A percentile compares a stretch with the other conserved stretches of the same genome.
These are phyloP conservation scores for Mucor plumbeus DNA, from an alignment of 371 early-diverging fungal genomes.

Conservation along the genomic window DNA sequence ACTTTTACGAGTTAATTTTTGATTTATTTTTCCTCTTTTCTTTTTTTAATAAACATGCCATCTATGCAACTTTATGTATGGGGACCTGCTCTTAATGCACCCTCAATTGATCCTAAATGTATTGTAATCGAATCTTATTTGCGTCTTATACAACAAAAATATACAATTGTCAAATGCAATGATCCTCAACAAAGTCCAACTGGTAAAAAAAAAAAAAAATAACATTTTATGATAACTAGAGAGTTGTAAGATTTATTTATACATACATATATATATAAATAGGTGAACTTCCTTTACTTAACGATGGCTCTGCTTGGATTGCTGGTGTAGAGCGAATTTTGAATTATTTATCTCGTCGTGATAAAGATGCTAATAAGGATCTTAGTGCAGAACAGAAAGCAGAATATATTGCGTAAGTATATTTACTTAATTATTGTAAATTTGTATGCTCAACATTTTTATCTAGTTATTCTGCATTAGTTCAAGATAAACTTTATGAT, in stretches of 20 bases:
- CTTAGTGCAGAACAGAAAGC: conserved; percentile 56
- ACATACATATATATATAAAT: not conserved
- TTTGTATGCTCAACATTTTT: not conserved
- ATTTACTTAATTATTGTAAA: not conserved
- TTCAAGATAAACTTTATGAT: conserved; percentile 60
- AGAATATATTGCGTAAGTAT: conserved; percentile 51
- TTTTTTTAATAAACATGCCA: not conserved
- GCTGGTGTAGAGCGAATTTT: conserved; percentile 63
- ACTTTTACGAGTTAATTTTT: not conserved
- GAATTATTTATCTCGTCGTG: conserved; percentile 51
- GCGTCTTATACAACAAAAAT: conserved; percentile 53
- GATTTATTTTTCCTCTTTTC: not conserved
- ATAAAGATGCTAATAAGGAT: conserved; percentile 53
- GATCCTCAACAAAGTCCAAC: conserved; percentile 64
- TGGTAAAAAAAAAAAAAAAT: conserved; percentile 35
- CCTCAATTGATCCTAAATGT: conserved; percentile 68
- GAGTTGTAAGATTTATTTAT: not conserved
- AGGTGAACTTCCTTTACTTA: conserved; percentile 70
- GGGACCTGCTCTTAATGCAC: conserved; percentile 60
- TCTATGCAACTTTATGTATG: conserved; percentile 49
- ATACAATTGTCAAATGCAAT: conserved; percentile 55
- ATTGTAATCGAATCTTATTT: conserved; percentile 59
- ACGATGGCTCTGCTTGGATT: conserved; percentile 64
- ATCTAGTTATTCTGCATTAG: conserved; percentile 52
- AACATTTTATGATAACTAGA: not conserved